Base-by-base conservation (phyloP, 1,284 basidiomycete genomes). In the Apiotrichum montevideense region DNA sequence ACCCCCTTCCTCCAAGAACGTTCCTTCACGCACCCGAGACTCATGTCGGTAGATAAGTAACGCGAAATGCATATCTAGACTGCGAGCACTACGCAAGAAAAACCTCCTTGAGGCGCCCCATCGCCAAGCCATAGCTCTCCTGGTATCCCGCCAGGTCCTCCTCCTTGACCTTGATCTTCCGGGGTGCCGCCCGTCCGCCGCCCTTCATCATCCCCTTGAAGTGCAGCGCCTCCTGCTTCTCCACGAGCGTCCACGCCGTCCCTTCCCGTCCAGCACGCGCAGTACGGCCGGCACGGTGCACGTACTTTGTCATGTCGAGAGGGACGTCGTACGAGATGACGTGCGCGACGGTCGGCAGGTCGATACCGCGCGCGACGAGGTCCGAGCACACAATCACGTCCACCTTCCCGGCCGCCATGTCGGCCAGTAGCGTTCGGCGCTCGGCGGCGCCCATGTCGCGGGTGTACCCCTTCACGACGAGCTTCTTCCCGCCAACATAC, bases 331-430 rank as follows among this genome's bases (percentile, higher is more conserved):
- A 98, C 63, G 86, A 92, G 42, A 98, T 83, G 35, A 98, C 95
- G 75, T 97, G 88, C 10, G 85, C 83, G 46, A 98, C 91, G 58
- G 89, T 84, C 51, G 86, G 88, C 57, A 98, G 87, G 73, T 98
- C 96, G 58, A 98, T 92, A n/a, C 95, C 96, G 60, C 96, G 85
- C 8, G 95, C 90, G 59, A 98, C 90, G 15, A 98, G 80, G 78
- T 98, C 95, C 2, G 94, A 98, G 70, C 91, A 96, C 8, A 99
- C 83, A 15, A 98, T 90, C 90, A 97, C 82, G 58, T 95, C 85
- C 33, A 97, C 84, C 58, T 90, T 82, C 59, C 88, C 86, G 15
- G 83, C 79, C 63, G 84, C 88, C 77, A 98, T 98, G 46, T 84
- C 83, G 15, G 86, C 84, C 33, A 98, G 77, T 40, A 98, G 85